Base-by-base conservation (phyloP, 2,329 filamentous ascomycete species). In the Arachnopeziza araneosa region DNA sequence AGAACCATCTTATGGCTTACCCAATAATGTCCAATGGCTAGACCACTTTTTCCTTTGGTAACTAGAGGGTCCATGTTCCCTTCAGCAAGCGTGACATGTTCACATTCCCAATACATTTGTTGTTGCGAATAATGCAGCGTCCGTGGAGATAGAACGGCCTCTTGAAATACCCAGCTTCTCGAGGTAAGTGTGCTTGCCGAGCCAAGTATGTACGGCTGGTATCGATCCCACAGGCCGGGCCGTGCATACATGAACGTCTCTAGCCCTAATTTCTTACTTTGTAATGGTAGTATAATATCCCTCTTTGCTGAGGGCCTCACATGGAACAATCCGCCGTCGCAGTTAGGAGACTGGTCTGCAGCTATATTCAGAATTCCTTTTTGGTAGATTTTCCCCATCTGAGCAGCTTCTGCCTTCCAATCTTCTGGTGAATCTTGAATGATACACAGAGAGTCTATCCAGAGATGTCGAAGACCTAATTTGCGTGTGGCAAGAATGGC, bases 381-480 rank as follows among this genome's bases (percentile, higher is more conserved):
- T 22, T 24, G 24, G 24, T 52, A 52, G 10, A 52, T 24, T 52
- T 52, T 52, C 17, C 50, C 50, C 50, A 52, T 52, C 50, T 23
- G 50, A 12, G 10, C 17, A n/a, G 50, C 50, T 52, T 52, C 50
- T 14, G 21, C 21, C 12, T n/a, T n/a, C 50, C 50, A 52, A 22
- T 52, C 50, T n/a, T 52, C 50, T n/a, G 50, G 8, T 52, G 50
- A 52, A 22, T 52, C 50, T 52, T 52, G 50, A 8, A 52, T 22
- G 24, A 52, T 52, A 26, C 52, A 54, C 24, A 54, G 26, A 54
- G 52, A 54, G 24, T 54, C 52, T 24, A 54, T 26, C 52, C 52
- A 54, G 23, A 54, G 24, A 54, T 54, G 26, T 8, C 52, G 52
- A n/a, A 54, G 32, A 2, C 52, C 52, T 6, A 54, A 8, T 14